Base-by-base conservation (phyloP, 805 yeast genomes). In the Peterozyma xylosa region DNA sequence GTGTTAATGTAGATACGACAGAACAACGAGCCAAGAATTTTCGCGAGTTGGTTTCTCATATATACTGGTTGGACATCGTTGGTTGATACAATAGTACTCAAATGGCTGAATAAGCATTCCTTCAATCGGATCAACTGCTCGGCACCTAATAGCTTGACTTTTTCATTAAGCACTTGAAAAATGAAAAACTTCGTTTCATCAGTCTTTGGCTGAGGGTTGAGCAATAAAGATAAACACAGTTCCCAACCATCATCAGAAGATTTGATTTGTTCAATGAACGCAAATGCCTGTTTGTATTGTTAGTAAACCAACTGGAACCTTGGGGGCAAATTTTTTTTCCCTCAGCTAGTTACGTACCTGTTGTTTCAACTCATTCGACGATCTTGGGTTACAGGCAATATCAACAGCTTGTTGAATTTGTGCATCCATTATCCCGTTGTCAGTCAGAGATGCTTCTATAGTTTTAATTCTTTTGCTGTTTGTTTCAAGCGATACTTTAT, bases 401-500 rank as follows among this genome's bases (percentile, higher is more conserved):
- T 78, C 81, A 39, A 90, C 93, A 36, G 96, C 96, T 65, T 87
- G 93, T 60, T 78, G 87, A 55, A 90, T 82, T 68, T 89, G 95
- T 50, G 55, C 38, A 40, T 64, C 68, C 68, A 64, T 63, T 21
- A 16, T 37, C 9, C 39, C 17, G 39, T 17, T 37, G n/a, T 16
- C 39, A 21, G 7, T 7, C 27, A 21, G 27, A 21, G 27, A 21
- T 7, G 27, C 27, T 21, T 21, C 7, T 21, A 21, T 21, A 5
- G 4, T 4, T 21, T 21, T 21, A 5, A 5, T 21, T 21, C 7
- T 4, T 21, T 21, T 21, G 27, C 27, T 21, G 7, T 21, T 21
- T 21, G 27, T 7, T 21, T 21, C 7, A 5, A 21, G 27, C 27
- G 27, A 21, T 5, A 21, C 7, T 21, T 4, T 21, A 4, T 21